phyloP scores from a whole-genome alignment of 1,284 basidiomycete species.

The Earliella scabrosa region DNA sequence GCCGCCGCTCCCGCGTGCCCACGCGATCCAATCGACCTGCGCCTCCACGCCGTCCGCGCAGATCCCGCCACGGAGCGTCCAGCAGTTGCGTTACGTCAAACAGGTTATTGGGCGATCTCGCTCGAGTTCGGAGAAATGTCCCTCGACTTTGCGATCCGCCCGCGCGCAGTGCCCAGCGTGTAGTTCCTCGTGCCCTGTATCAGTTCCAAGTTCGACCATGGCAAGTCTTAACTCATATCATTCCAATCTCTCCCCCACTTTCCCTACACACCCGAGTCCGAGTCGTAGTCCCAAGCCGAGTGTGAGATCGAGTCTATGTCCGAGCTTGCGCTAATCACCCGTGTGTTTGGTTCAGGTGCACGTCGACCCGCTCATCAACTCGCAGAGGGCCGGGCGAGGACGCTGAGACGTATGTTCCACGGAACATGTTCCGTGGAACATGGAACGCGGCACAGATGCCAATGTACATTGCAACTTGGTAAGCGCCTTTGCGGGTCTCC shows the following conservation, averaged over 20 bases:
- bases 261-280: no score
- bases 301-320: no score
- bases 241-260: conserved; percentile 17
- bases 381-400: no score
- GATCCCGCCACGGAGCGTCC: conserved; percentile 25
- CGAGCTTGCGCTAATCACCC: no score
- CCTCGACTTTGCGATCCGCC: conserved; percentile 54
- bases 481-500: no score
- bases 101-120: conserved; percentile 60
- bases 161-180: conserved; percentile 49
- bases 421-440: no score
- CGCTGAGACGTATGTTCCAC: no score
- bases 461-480: no score
- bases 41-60: conserved; percentile 36
- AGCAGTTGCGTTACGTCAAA: conserved; percentile 51
- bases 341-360: no score
- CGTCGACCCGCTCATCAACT: conserved; percentile 49
- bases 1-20: no score
- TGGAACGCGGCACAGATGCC: no score
- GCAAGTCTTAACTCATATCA: conserved; percentile 33
- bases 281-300: no score
- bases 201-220: conserved; percentile 59
- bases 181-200: conserved; percentile 57
- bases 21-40: conserved; percentile 43
- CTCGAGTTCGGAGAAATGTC: conserved; percentile 61